A percentile compares a stretch with the other conserved stretches of the same genome.
These are phyloP conservation scores for Tuber magnatum DNA, from an alignment of 495 filamentous ascomycete species.

Conservation along the genomic window DNA sequence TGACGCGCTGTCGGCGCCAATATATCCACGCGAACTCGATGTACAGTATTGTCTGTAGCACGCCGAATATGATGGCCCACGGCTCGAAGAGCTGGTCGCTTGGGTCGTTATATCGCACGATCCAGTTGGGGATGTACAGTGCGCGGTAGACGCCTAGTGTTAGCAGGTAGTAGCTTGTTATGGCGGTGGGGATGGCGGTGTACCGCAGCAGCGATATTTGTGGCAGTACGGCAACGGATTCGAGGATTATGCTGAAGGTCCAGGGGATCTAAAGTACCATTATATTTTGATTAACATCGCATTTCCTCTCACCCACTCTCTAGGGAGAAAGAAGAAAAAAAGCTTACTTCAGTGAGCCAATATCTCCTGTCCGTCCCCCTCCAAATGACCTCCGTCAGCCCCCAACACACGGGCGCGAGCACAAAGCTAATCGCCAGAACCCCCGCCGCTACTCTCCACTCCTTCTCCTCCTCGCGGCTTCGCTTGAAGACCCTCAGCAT, in stretches of 20 bases:
- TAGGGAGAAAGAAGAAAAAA: not conserved
- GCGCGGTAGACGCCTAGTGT: conserved; percentile 82
- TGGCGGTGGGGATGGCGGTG: conserved; percentile 89
- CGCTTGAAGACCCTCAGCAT: conserved; percentile 84
- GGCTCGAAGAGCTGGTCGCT: conserved; percentile 57
- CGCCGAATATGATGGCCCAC: conserved; percentile 72
- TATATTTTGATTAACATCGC: conserved; percentile 15
- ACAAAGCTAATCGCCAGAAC: conserved; percentile 57
- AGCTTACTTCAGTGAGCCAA: not conserved
- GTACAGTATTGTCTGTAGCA: conserved; percentile 86
- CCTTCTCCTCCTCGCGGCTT: conserved; percentile 79
- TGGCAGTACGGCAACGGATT: conserved; percentile 82
- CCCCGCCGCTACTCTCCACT: conserved; percentile 74
- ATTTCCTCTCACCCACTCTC: not conserved
- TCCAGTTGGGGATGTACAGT: conserved; percentile 91
- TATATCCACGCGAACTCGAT: conserved; percentile 97
- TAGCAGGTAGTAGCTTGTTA: conserved; percentile 88
- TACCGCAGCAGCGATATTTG: conserved; percentile 87
- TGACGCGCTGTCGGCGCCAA: conserved; percentile 84
- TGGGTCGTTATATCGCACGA: conserved; percentile 55
- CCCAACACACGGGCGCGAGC: conserved; percentile 50
- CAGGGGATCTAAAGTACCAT: conserved; percentile 55
- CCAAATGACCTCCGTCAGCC: conserved; percentile 45
- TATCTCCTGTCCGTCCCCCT: not conserved
- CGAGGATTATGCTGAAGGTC: conserved; percentile 82